These are phyloP conservation scores for Triangularia verruculosa DNA, from an alignment of 2,329 filamentous ascomycete species.

Conservation along the genomic window DNA sequence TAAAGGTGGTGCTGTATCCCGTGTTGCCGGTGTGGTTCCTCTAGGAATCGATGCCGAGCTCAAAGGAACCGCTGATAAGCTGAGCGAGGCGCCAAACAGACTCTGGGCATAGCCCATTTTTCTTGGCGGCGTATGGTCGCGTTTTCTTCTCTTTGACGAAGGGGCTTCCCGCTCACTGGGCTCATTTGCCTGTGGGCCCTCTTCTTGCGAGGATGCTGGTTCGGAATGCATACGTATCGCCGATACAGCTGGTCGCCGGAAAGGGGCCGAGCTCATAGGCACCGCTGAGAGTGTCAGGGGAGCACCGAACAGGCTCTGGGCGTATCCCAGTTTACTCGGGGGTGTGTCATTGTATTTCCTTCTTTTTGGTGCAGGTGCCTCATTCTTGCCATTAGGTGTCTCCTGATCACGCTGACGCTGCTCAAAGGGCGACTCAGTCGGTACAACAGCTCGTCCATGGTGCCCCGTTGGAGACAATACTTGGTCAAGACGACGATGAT, in stretches of 20 bases:
- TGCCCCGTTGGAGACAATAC: constrained; percentile 63
- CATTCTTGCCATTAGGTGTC: constrained; percentile 23
- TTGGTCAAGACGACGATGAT: constrained; percentile 50
- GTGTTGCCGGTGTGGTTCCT: not conserved
- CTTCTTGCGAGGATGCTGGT: not conserved
- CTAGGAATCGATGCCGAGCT: constrained; percentile 32
- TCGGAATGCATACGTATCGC: constrained; percentile 8
- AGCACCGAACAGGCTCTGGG: constrained; percentile 50
- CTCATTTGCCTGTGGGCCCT: not conserved
- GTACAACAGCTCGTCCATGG: constrained; percentile 57
- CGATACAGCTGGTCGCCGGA: constrained; percentile 23
- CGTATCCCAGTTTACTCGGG: constrained; percentile 48
- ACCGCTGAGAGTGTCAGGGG: constrained; percentile 43
- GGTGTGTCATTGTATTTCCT: constrained; percentile 38
- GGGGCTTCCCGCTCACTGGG: not conserved
- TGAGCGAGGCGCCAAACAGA: constrained; percentile 47
- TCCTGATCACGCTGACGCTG: constrained; percentile 42
- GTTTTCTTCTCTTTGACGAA: constrained; percentile 41
- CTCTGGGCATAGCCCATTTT: constrained; percentile 50
- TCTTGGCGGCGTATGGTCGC: constrained; percentile 38
- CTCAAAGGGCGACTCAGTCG: constrained; percentile 64
- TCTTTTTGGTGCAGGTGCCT: constrained; percentile 39
- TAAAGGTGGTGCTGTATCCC: not conserved
- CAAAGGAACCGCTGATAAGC: constrained; percentile 39
- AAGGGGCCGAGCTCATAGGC: constrained; percentile 34